Percentiles rank a stretch among this genome's conserved stretches.
Conservation (phyloP, 2,329 filamentous ascomycete species). For the Epichloe gansuensis region DNA sequence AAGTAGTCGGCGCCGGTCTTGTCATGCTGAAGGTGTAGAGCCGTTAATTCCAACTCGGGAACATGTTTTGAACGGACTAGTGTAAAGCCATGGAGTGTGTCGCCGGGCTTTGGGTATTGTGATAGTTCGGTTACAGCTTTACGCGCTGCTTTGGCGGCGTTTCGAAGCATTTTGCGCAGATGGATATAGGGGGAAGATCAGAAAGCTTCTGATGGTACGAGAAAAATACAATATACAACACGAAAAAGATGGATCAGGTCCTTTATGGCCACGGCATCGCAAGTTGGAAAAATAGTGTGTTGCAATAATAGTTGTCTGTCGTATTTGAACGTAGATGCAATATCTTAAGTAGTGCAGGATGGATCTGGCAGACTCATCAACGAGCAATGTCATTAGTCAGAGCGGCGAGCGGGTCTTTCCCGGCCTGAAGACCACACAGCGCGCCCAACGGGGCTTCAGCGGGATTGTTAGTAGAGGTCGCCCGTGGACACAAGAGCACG, state of each 20-base stretch:
- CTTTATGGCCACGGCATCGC: neutral
- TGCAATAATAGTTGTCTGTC: neutral
- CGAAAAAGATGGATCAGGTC: neutral
- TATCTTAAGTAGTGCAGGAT: neutral
- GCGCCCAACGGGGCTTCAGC: too few relatives aligned
- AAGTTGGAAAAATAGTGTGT: neutral
- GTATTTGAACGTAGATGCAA: neutral
- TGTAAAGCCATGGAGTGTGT: constrained; percentile 88
- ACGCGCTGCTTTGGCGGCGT: constrained; percentile 36
- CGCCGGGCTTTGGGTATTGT: constrained; percentile 64
- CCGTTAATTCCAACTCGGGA: constrained; percentile 84
- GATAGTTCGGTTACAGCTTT: constrained; percentile 64
- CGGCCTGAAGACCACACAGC: too few relatives aligned
- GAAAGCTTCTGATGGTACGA: neutral
- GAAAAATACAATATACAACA: neutral
- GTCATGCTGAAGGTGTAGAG: constrained; percentile 81
- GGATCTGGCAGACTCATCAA: too few relatives aligned
- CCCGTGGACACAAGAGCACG: neutral
- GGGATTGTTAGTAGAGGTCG: neutral
- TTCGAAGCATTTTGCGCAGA: constrained; percentile 34
- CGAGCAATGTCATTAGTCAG: too few relatives aligned
- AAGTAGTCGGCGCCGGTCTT: constrained; percentile 93
- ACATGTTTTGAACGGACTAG: constrained; percentile 81
- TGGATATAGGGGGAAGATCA: neutral
- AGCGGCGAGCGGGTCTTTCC: too few relatives aligned